Percentiles rank a stretch among this genome's conserved stretches.
phyloP scores from a whole-genome alignment of 2,329 filamentous ascomycete genomes.

The Phyllosticta capitalensis region DNA sequence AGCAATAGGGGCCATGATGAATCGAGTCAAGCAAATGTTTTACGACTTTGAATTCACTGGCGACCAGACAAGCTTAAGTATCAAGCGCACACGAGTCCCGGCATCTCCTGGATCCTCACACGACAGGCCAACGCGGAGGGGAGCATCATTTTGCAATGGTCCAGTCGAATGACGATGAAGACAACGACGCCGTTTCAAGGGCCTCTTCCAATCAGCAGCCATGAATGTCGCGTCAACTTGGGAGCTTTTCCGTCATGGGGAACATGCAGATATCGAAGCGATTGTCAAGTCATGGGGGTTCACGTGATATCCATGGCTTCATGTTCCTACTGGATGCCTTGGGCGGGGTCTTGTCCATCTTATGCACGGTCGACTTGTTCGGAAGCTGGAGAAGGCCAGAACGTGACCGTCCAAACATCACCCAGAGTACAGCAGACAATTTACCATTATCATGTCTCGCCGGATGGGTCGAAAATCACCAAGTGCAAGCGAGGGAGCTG shows the following conservation, averaged over 20 bases:
- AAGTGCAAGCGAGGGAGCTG: neutral
- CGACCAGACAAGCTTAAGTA: conserved; percentile 2
- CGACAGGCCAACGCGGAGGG: neutral
- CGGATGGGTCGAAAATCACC: neutral
- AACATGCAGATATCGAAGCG: neutral
- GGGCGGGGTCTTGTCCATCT: neutral
- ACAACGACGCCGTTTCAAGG: neutral
- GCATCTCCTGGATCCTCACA: neutral
- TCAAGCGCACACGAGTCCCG: neutral
- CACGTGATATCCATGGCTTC: neutral
- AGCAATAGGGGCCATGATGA: conserved; percentile 7
- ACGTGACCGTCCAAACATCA: neutral
- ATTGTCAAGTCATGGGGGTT: neutral
- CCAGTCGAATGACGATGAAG: neutral
- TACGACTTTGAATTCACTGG: neutral
- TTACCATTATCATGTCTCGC: neutral
- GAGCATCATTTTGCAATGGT: neutral
- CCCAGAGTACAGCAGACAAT: neutral
- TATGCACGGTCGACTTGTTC: neutral
- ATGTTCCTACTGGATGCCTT: neutral
- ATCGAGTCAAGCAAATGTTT: neutral
- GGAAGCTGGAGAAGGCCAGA: neutral
- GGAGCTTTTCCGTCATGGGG: conserved; percentile 3
- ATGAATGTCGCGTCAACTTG: conserved; percentile 5
- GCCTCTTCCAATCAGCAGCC: conserved; percentile 5